These are phyloP conservation scores for Berberis thunbergii DNA, from an alignment of 164 flowering plant species.

Conservation along the genomic window DNA sequence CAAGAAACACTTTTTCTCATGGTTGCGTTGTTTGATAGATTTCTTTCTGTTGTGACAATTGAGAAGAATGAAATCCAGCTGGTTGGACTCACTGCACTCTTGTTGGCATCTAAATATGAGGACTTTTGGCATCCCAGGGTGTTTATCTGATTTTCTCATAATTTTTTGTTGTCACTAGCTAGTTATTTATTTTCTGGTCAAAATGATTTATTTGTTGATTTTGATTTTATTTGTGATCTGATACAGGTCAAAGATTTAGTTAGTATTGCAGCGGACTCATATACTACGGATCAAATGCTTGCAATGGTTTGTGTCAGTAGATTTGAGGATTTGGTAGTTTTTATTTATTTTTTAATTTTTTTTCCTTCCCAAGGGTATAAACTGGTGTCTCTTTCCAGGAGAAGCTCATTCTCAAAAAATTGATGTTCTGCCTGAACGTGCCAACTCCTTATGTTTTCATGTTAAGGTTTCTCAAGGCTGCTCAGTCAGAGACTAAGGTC, in stretches of 20 bases:
- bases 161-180: not conserved
- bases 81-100: conserved; percentile 81
- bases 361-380: not conserved
- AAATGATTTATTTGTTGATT: conserved; percentile 2
- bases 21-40: conserved; percentile 63
- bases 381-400: conserved; percentile 49
- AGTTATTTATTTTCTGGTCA: not conserved
- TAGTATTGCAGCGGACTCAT: conserved; percentile 67
- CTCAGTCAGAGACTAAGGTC: conserved; percentile 66
- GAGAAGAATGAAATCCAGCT: conserved; percentile 72
- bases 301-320: conserved; percentile 42
- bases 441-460: conserved; percentile 87
- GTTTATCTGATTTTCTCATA: conserved; percentile 3
- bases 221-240: not conserved
- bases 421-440: conserved; percentile 66
- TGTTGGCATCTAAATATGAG: conserved; percentile 88
- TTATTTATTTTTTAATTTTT: not conserved
- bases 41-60: conserved; percentile 48
- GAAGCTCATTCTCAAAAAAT: conserved; percentile 48
- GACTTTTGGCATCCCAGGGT: conserved; percentile 97
- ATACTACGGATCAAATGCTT: conserved; percentile 69
- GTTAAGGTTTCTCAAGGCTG: conserved; percentile 85
- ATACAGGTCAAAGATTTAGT: conserved; percentile 65
- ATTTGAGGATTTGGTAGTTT: not conserved
- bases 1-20: conserved; percentile 83